Evolutionary conservation across 768 basidiomycete genomes (phyloP), one percentile per base, ranked within the genome.

Genomic region (Suillus subaureus): DNA sequence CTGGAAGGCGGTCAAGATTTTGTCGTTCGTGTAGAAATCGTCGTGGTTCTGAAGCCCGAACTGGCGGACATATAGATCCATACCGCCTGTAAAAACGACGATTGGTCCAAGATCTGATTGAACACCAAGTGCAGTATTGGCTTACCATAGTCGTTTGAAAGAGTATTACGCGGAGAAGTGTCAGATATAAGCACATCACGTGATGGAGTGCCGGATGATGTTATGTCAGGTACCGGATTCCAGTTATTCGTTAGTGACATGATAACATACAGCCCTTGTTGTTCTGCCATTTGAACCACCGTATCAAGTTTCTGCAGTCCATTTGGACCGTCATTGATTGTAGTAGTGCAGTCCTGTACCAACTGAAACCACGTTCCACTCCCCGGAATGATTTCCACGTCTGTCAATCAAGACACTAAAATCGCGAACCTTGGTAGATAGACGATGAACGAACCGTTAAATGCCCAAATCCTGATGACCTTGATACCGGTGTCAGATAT

Each of bases 1-100:
- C 69, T 82, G 76, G 75, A 71, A 81, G 9, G 81, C 79, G 28
- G 73, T 68, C 28, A 83, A 84, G 61, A 88, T 79, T 6, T 71
- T 72, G 3, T 82, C 68, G 70, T 88, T 80, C 26, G 87, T 87
- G 75, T 88, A 89, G 80, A 89, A 88, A 16, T 80, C 73, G 71
- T 89, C 87, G 68, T 87, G 83, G 62, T 81, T 78, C 47, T 82
- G 75, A 33, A 82, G 83, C 13, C 81, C 67, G 42, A 89, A 80
- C 70, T 89, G 87, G n/a, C 79, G 79, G 58, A 87, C 84, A 70
- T 89, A 89, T 23, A 89, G 85, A 66, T 90, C 88, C 87, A 90
- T 89, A 39, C 88, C 88, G 28, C 87, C 87, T 66, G 9, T 26
- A 39, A 26, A 15, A 39, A 39, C 4, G n/a, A 2, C 15, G 84